phyloP scores from a whole-genome alignment of 208 protist genomes.

The Phytomonas sp. region DNA sequence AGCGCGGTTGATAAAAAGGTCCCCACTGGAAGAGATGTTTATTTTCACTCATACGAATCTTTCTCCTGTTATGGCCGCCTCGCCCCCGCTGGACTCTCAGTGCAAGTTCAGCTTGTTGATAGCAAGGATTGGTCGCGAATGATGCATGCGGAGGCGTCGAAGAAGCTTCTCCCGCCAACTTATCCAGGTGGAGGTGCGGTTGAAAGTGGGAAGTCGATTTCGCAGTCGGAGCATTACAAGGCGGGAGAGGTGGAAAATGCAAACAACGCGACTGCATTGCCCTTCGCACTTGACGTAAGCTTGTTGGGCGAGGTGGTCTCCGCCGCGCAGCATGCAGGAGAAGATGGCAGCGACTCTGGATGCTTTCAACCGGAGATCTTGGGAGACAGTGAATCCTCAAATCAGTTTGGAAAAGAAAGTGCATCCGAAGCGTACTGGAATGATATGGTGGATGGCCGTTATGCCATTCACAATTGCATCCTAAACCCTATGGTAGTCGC shows the following conservation, averaged over 20 bases:
- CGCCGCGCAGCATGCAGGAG: neutral
- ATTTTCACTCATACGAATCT: neutral
- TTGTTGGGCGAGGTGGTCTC: neutral
- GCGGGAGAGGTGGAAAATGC: neutral
- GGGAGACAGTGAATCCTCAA: neutral
- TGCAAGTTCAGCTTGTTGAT: neutral
- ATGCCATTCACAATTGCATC: neutral
- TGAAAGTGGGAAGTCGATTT: neutral
- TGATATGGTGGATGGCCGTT: neutral
- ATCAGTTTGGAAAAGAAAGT: neutral
- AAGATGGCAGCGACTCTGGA: neutral
- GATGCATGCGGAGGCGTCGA: neutral
- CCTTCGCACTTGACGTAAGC: neutral
- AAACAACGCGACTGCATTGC: neutral
- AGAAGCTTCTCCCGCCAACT: neutral
- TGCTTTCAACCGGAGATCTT: neutral
- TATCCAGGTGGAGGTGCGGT: neutral
- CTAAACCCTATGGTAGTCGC: neutral
- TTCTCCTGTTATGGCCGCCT: neutral
- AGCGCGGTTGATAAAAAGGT: neutral
- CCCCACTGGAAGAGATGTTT: neutral
- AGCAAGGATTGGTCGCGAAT: neutral
- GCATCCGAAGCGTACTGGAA: neutral
- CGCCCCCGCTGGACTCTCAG: neutral
- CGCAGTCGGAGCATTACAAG: neutral